Evolutionary conservation across 1,139 yeast genomes (phyloP), one percentile per base, ranked within the genome.

Genomic region (Sugiyamaella novakii): DNA sequence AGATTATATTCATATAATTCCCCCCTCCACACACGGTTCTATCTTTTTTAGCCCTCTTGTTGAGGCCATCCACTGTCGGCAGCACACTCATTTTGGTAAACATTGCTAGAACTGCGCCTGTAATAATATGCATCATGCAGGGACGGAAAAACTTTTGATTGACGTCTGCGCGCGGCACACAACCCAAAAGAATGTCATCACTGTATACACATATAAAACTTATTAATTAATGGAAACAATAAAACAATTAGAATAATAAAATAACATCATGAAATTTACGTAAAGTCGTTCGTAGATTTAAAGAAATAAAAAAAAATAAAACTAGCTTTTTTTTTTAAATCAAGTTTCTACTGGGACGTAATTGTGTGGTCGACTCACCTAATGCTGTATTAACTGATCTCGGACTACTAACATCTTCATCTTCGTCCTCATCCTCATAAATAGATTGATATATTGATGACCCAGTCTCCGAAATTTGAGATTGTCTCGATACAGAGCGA

Each of bases 401-500:
- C 6, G 35, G 35, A 31, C 30, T 24, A 5, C 8, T 21, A 15
- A 8, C 14, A 7, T 15, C 19, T 4, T 11, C 12, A 8, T 41
- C 38, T 24, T 28, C 15, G 27, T 21, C 18, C 7, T 15, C 33
- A 27, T 31, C 38, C 15, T 41, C 45, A 21, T 33, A 31, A n/a
- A 41, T 31, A 14, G 38, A 41, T 10, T 41, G 45, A 21, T 41
- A 41, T 14, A 31, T 29, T 11, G 45, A 40, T 2, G 38, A 39
- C 5, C 22, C 33, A n/a, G 43, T 17, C 10, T 39, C 43, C 15
- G 43, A 39, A 18, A 18, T n/a, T 30, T 29, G 29, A 7, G 43
- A 39, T 14, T 30, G 34, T 21, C 35, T 18, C n/a, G 43, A 39
- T 2, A 39, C n/a, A 5, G 43, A 15, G n/a, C 43, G 31, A 12